Evolutionary conservation across 352 stramenopile species (phyloP).

Genomic region (Sclerospora graminicola): DNA sequence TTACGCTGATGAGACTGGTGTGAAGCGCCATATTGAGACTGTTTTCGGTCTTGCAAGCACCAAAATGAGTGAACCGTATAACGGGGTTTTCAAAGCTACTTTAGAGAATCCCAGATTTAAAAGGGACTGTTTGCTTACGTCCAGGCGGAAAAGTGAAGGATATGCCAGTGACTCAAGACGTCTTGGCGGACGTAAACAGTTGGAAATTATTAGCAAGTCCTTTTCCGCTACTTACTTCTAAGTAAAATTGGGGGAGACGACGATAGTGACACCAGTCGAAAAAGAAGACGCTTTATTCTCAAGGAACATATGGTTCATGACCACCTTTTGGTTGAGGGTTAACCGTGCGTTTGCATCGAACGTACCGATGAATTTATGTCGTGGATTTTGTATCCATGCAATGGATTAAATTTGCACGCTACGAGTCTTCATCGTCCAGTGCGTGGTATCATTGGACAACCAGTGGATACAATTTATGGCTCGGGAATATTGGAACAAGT

Average conservation of each 20-base stretch:
- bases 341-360: slow-evolving; percentile 35
- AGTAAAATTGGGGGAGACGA: no score
- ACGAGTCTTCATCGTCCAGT: slow-evolving; percentile 28
- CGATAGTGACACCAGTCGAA: no score
- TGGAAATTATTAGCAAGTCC: slow-evolving; percentile 63
- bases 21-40: slow-evolving; percentile 34
- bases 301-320: slow-evolving; percentile 38
- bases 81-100: slow-evolving; percentile 33
- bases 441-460: slow-evolving; percentile 43
- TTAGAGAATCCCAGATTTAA: slow-evolving; percentile 39
- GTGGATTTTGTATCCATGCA: slow-evolving; percentile 35
- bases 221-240: slow-evolving; percentile 48
- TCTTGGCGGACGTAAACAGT: slow-evolving; percentile 58
- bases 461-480: slow-evolving; percentile 57
- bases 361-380: slow-evolving; percentile 41
- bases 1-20: slow-evolving; percentile 33
- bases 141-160: slow-evolving; percentile 34
- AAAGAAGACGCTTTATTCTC: slow-evolving; percentile 27
- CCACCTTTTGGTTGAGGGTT: slow-evolving; percentile 65
- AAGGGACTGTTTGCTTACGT: slow-evolving; percentile 38
- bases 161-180: slow-evolving; percentile 6
- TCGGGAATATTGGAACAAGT: slow-evolving; percentile 53
- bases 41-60: slow-evolving; percentile 49
- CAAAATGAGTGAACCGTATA: slow-evolving; percentile 34
- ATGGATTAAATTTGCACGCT: no score